phyloP scores from a whole-genome alignment of 805 yeast genomes.

The Kurtzmaniella fragi region DNA sequence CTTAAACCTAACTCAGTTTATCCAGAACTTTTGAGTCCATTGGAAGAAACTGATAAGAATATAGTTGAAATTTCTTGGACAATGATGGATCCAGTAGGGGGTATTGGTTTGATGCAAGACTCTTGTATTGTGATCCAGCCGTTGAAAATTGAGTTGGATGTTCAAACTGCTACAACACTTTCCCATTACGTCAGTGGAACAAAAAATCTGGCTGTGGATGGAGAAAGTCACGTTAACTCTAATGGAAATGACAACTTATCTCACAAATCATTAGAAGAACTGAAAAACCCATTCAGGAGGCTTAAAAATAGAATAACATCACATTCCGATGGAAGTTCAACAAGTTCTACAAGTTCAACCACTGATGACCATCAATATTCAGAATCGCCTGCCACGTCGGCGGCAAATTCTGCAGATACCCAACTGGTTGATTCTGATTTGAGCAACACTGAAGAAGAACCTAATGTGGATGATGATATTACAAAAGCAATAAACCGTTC shows the following conservation, averaged over 20 bases:
- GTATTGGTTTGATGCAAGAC: slow-evolving; percentile 72
- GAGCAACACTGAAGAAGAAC: slow-evolving; percentile 1
- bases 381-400: background rate
- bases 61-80: slow-evolving; percentile 52
- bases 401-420: background rate
- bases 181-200: slow-evolving; percentile 39
- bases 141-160: slow-evolving; percentile 67
- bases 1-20: slow-evolving; percentile 51
- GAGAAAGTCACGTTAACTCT: slow-evolving; percentile 6
- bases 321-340: background rate
- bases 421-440: background rate
- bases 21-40: slow-evolving; percentile 66
- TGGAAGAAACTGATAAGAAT: slow-evolving; percentile 14
- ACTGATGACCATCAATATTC: background rate
- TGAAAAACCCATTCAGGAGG: slow-evolving; percentile 4
- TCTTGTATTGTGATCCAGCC: slow-evolving; percentile 63
- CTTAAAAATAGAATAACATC: background rate
- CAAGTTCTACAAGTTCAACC: background rate
- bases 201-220: too few species aligned
- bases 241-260: background rate
- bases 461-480: slow-evolving; percentile 28
- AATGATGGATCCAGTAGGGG: slow-evolving; percentile 84
- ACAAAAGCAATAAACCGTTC: slow-evolving; percentile 39
- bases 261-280: background rate
- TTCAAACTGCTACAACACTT: slow-evolving; percentile 57